Base-by-base conservation (phyloP, 1,139 yeast species). In the Arxiozyma telluris region DNA sequence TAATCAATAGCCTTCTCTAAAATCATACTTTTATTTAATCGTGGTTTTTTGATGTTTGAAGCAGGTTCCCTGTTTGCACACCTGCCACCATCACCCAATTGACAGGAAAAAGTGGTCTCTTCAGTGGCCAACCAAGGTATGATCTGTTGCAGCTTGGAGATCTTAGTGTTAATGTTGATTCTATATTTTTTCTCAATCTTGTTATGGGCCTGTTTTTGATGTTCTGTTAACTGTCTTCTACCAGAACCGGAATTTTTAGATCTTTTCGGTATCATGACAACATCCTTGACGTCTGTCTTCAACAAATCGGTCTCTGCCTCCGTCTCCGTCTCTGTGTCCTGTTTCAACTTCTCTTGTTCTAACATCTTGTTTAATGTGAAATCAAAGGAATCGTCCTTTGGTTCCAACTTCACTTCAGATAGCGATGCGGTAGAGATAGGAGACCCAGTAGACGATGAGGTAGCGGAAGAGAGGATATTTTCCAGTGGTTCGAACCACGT, bases 141-240 rank as follows among this genome's bases (percentile, higher is more conserved):
- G 41, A 54, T 67, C 88, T 74, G 69, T 83, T 84, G 61, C 82
- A 79, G 64, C 83, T 82, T 64, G 81, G 85, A 84, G 56, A 84
- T 84, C 68, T 84, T 84, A 23, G 85, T 81, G 66, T 84, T 84
- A 63, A 84, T 83, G 65, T 83, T 84, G 55, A 83, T 83, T 65
- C 90, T 73, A 68, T 84, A 84, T 59, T 83, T 79, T 64, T 84
- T 82, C 64, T 84, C 89, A 58, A 83, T 83, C 64, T 80, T 80
- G 67, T 83, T 83, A 64, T 84, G 90, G 0, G 88, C 88, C 62
- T 81, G 82, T 60, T 83, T 82, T 69, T 84, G 89, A 57, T 78
- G 76, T 7, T 76, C 74, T 3, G 85, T 81, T 55, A 81, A 68
- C 66, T 82, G 76, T 69, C 81, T 81, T 65, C 73, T 78, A 68